Conservation (phyloP, 176 grass and related monocot species). For the Phyllostachys edulis region DNA sequence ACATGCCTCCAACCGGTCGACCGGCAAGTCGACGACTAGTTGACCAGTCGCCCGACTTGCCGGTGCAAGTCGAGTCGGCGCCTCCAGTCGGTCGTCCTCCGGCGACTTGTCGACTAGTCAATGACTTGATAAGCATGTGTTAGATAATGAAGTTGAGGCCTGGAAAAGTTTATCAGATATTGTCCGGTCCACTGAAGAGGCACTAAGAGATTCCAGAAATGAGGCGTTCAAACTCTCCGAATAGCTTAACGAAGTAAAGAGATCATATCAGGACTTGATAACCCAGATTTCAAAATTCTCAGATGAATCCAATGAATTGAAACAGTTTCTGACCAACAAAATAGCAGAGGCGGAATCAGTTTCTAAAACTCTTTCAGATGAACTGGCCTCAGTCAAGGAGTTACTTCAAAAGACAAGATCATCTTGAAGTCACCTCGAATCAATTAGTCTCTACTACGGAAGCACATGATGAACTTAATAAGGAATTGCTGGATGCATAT, state of each 20-base stretch:
- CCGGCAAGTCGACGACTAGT: no score
- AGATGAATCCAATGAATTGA: conserved; percentile 57
- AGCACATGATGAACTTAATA: conserved; percentile 58
- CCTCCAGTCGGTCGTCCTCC: no score
- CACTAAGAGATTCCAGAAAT: conserved; percentile 57
- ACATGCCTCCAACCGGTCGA: no score
- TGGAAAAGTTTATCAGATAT: conserved; percentile 57
- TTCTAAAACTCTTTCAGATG: conserved; percentile 58
- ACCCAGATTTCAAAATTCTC: conserved; percentile 60
- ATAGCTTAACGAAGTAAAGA: conserved; percentile 57
- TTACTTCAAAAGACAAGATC: conserved; percentile 54
- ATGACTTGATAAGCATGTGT: no score
- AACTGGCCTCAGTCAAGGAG: conserved; percentile 61
- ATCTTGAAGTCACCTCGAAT: conserved; percentile 51
- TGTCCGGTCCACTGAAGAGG: conserved; percentile 61
- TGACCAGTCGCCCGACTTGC: no score
- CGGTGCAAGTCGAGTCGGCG: no score
- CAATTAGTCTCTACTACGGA: conserved; percentile 55
- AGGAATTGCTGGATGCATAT: conserved; percentile 72
- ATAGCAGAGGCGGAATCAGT: conserved; percentile 70
- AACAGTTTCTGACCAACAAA: conserved; percentile 48
- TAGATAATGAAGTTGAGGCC: conserved; percentile 58
- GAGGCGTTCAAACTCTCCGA: conserved; percentile 64
- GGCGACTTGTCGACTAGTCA: no score
- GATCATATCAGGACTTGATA: conserved; percentile 61